These are phyloP conservation scores for Physcia stellaris DNA, from an alignment of 495 filamentous ascomycete genomes.

Conservation along the genomic window DNA sequence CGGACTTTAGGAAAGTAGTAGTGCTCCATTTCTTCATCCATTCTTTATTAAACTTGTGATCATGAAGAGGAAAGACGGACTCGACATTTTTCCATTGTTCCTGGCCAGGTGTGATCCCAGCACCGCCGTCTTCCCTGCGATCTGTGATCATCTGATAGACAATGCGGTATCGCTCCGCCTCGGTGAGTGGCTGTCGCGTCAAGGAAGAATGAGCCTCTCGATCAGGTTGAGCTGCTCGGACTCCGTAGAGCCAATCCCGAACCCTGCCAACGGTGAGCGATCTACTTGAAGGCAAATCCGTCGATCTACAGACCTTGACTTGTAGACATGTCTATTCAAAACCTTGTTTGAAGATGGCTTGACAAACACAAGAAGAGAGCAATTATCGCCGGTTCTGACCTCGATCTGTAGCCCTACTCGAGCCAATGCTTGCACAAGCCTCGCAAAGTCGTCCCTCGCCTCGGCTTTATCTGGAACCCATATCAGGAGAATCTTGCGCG, in stretches of 20 bases:
- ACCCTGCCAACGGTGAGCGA: slow-evolving; percentile 37
- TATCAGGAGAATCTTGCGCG: slow-evolving; percentile 8
- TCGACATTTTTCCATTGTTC: slow-evolving; percentile 79
- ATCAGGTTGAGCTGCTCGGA: slow-evolving; percentile 65
- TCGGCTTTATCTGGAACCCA: slow-evolving; percentile 42
- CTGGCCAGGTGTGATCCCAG: slow-evolving; percentile 69
- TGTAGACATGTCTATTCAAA: slow-evolving; percentile 36
- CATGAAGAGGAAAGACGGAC: slow-evolving; percentile 78
- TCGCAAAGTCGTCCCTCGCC: slow-evolving; percentile 58
- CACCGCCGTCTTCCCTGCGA: slow-evolving; percentile 68
- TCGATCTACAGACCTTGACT: slow-evolving; percentile 14
- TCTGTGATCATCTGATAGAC: slow-evolving; percentile 80
- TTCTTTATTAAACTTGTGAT: slow-evolving; percentile 70
- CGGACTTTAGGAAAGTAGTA: slow-evolving; percentile 60
- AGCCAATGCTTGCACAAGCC: slow-evolving; percentile 57
- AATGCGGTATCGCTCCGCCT: slow-evolving; percentile 78
- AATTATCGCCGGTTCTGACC: slow-evolving; percentile 65
- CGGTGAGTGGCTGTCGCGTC: slow-evolving; percentile 56
- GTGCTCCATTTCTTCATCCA: slow-evolving; percentile 86
- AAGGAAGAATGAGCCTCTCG: slow-evolving; percentile 52
- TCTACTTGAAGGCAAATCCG: background rate
- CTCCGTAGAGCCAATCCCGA: slow-evolving; percentile 91
- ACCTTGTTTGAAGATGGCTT: slow-evolving; percentile 55
- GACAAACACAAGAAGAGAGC: slow-evolving; percentile 71
- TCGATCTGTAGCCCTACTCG: slow-evolving; percentile 69